phyloP scores from a whole-genome alignment of 352 stramenopile species.

The Phytopythium litorale region DNA sequence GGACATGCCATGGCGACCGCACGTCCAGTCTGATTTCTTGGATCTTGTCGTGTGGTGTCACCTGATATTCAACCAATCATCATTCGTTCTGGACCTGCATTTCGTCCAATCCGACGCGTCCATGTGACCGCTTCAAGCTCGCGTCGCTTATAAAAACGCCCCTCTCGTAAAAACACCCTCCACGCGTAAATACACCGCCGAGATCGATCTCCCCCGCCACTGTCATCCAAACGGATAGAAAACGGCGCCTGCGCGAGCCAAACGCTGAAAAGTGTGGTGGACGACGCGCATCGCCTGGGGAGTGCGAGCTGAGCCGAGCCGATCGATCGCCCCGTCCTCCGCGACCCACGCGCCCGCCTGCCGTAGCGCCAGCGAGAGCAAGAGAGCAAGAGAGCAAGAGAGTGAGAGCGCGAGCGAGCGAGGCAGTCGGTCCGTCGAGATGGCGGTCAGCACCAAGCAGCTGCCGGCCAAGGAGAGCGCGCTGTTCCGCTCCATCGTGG shows the following conservation, averaged over 20 bases:
- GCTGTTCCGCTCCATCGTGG: slow-evolving; percentile 95
- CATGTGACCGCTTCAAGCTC: neutral
- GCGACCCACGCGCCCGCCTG: neutral
- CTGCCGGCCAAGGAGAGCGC: slow-evolving; percentile 93
- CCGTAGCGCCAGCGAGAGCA: no score
- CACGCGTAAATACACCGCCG: neutral
- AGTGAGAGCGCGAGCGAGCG: neutral
- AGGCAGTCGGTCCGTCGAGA: slow-evolving; percentile 8
- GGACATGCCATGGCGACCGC: neutral
- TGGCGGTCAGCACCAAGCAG: slow-evolving; percentile 56
- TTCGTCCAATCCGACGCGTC: neutral
- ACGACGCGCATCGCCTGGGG: neutral
- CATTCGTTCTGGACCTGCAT: neutral
- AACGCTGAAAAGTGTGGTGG: slow-evolving; percentile 8
- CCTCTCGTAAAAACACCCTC: neutral
- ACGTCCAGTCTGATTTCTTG: slow-evolving; percentile 1
- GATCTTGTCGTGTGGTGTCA: slow-evolving; percentile 2
- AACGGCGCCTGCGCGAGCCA: neutral
- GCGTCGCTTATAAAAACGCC: neutral
- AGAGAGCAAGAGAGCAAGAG: neutral
- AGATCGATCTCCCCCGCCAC: slow-evolving; percentile 2
- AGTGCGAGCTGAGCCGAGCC: neutral
- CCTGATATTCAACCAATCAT: neutral
- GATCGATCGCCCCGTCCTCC: no score
- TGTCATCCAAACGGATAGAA: neutral